A percentile compares a stretch with the other conserved stretches of the same genome.
Conservation (phyloP, 495 filamentous ascomycete genomes). For the Trichoderma parareesei region DNA sequence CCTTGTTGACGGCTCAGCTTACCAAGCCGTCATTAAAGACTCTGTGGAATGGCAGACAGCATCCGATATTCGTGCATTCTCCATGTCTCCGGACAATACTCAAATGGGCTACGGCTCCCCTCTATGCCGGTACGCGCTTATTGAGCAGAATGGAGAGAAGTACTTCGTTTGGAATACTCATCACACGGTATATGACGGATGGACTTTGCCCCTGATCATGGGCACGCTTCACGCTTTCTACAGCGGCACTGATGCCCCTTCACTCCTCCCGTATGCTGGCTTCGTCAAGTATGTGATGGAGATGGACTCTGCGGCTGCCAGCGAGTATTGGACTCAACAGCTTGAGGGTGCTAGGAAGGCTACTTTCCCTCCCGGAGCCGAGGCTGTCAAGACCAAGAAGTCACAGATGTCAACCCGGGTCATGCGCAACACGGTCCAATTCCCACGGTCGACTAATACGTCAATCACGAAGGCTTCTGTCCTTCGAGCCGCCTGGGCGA, state of each 20-base stretch:
- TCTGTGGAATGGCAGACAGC: conserved; percentile 9
- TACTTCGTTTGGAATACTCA: conserved; percentile 12
- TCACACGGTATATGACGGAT: conserved; percentile 12
- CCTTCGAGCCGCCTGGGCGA: conserved; percentile 39
- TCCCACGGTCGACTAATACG: conserved; percentile 18
- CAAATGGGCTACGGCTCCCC: conserved; percentile 9
- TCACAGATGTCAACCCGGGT: neutral
- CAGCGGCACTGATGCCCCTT: neutral
- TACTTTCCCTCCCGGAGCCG: conserved; percentile 12
- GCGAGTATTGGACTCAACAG: conserved; percentile 15
- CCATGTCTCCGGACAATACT: neutral
- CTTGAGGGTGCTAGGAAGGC: conserved; percentile 24
- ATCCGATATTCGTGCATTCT: neutral
- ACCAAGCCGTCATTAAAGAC: conserved; percentile 19
- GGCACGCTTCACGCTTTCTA: conserved; percentile 2
- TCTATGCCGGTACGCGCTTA: neutral
- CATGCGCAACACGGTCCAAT: conserved; percentile 13
- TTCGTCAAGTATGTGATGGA: conserved; percentile 1
- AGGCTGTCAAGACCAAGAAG: conserved; percentile 23
- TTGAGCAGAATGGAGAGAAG: neutral
- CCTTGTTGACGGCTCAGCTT: conserved; percentile 13
- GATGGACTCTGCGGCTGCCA: neutral
- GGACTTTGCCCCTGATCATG: conserved; percentile 5
- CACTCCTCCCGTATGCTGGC: neutral
- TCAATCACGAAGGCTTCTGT: conserved; percentile 34